phyloP scores from a whole-genome alignment of 2,329 filamentous ascomycete species.

The Rachicladosporium sp. region DNA sequence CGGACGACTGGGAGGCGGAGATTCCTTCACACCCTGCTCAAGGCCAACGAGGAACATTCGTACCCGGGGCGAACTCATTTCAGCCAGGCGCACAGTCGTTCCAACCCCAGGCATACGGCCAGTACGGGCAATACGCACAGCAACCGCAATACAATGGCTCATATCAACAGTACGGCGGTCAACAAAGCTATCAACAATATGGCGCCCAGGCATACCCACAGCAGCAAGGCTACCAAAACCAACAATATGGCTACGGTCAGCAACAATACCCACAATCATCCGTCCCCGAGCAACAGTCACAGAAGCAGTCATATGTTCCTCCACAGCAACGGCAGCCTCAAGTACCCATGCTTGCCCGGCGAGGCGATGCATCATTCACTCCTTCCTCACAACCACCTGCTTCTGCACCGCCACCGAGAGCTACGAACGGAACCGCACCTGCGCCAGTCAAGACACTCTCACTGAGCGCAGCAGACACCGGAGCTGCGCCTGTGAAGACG shows the following conservation, averaged over 20 bases:
- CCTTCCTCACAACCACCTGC: conserved; percentile 36
- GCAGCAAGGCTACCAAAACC: conserved; percentile 32
- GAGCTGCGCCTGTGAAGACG: conserved; percentile 42
- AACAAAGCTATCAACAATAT: conserved; percentile 15
- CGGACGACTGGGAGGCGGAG: conserved; percentile 66
- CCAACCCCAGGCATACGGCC: conserved; percentile 24
- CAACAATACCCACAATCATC: conserved; percentile 28
- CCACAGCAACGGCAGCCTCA: conserved; percentile 37
- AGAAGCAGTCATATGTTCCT: conserved; percentile 37
- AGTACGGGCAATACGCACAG: conserved; percentile 26
- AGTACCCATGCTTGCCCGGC: conserved; percentile 53
- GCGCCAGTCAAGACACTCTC: conserved; percentile 48
- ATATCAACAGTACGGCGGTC: conserved; percentile 27
- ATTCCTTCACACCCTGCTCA: conserved; percentile 12
- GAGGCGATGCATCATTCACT: conserved; percentile 38
- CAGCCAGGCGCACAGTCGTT: conserved; percentile 25
- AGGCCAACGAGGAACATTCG: conserved; percentile 15
- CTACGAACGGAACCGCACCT: conserved; percentile 45
- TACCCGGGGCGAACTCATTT: conserved; percentile 20
- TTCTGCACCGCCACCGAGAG: conserved; percentile 36
- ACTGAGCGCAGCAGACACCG: conserved; percentile 36
- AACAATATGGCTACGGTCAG: conserved; percentile 28
- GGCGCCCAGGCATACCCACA: conserved; percentile 19
- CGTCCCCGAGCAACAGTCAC: conserved; percentile 30
- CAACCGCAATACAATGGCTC: conserved; percentile 19